Conservation (phyloP, 2,329 filamentous ascomycete genomes). For the Erysiphe pulchra region DNA sequence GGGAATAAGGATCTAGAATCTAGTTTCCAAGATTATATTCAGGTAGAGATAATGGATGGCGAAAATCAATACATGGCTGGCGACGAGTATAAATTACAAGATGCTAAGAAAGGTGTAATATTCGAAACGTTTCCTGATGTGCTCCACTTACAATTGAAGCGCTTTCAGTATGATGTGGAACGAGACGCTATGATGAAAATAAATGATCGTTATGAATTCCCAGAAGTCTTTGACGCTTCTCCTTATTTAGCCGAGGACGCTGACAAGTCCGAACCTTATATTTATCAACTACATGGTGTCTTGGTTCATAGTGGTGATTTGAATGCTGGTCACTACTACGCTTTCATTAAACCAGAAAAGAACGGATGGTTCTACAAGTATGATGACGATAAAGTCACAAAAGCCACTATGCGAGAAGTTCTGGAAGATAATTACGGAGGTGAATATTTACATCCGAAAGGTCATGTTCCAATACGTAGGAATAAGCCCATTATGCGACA, state of each 20-base stretch:
- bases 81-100: constrained; percentile 73
- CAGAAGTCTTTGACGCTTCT: constrained; percentile 57
- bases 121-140: constrained; percentile 90
- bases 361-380: constrained; percentile 93
- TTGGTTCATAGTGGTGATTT: constrained; percentile 90
- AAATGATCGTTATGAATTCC: constrained; percentile 78
- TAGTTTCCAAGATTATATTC: constrained; percentile 88
- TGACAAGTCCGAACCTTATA: constrained; percentile 69
- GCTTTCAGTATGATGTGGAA: constrained; percentile 93
- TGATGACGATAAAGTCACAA: constrained; percentile 92
- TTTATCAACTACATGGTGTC: constrained; percentile 82
- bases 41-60: constrained; percentile 88
- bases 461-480: constrained; percentile 12
- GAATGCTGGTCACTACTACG: constrained; percentile 95
- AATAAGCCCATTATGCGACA: constrained; percentile 30
- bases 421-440: constrained; percentile 94
- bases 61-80: constrained; percentile 96
- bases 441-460: constrained; percentile 34
- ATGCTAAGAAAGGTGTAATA: constrained; percentile 93
- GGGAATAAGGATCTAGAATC: constrained; percentile 82
- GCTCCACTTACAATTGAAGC: constrained; percentile 80
- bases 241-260: constrained; percentile 72
- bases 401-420: constrained; percentile 71
- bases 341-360: constrained; percentile 80
- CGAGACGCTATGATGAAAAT: constrained; percentile 98